These are phyloP conservation scores for Viridothelium virens DNA, from an alignment of 495 filamentous ascomycete species.

Conservation along the genomic window DNA sequence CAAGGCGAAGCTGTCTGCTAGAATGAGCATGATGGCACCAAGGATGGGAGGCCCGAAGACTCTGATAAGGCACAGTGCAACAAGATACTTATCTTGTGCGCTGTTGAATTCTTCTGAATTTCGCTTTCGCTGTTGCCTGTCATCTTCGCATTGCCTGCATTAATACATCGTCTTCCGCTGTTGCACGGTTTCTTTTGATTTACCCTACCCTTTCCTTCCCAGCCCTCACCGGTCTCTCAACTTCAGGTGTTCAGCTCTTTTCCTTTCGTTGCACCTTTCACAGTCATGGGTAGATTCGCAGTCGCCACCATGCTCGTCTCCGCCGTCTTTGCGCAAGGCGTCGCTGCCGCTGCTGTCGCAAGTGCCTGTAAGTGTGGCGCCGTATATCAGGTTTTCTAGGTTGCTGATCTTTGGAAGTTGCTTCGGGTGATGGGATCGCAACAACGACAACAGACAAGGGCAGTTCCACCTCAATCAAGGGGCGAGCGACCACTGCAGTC, in stretches of 20 bases:
- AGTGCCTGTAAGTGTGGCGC: neutral
- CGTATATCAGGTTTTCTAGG: neutral
- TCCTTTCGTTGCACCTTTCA: neutral
- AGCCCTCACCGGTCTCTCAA: neutral
- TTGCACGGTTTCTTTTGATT: neutral
- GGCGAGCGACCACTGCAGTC: neutral
- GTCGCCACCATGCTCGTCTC: neutral
- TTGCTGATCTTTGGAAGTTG: neutral
- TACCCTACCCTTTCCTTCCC: constrained; percentile 12
- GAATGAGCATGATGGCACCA: neutral
- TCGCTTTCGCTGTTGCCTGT: neutral
- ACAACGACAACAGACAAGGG: neutral
- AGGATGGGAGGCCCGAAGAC: neutral
- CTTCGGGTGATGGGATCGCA: neutral
- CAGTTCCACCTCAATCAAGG: neutral
- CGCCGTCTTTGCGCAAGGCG: neutral
- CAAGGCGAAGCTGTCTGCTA: neutral
- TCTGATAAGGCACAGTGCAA: neutral
- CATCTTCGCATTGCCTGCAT: neutral
- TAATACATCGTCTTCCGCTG: neutral
- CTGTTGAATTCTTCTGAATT: neutral
- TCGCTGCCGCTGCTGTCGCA: neutral
- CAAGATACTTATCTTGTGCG: neutral
- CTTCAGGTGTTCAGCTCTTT: neutral
- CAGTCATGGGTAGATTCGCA: neutral